These are phyloP conservation scores for Coemansia javaensis DNA, from an alignment of 192 early-diverging fungal species.

Conservation along the genomic window DNA sequence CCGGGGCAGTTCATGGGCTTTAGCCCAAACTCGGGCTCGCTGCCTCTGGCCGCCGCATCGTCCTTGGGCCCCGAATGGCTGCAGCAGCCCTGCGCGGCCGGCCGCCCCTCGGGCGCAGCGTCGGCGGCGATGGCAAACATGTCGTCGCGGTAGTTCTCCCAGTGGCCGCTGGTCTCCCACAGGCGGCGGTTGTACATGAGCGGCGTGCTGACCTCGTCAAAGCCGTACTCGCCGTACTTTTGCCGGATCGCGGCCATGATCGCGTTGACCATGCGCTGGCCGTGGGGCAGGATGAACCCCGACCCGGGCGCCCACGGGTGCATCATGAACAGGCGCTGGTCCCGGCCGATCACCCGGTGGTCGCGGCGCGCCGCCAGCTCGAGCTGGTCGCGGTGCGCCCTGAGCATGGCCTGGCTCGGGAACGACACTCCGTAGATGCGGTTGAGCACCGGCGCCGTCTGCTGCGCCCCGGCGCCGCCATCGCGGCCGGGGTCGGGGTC, in stretches of 20 bases:
- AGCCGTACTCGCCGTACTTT: conserved; percentile 74
- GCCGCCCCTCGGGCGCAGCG: neutral
- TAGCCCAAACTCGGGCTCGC: conserved; percentile 70
- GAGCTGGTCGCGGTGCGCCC: conserved; percentile 51
- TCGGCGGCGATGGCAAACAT: conserved; percentile 68
- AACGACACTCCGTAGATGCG: conserved; percentile 73
- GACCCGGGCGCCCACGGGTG: conserved; percentile 68
- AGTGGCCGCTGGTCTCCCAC: conserved; percentile 92
- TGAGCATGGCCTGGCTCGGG: conserved; percentile 49
- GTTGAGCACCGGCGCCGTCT: conserved; percentile 56
- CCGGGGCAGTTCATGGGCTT: conserved; percentile 99
- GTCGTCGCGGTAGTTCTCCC: conserved; percentile 93
- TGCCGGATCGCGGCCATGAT: conserved; percentile 68
- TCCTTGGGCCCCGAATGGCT: no score
- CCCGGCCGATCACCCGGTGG: conserved; percentile 65
- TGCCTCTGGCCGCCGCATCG: no score
- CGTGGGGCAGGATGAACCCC: conserved; percentile 70
- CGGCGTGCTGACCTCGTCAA: conserved; percentile 87
- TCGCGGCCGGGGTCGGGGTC: neutral
- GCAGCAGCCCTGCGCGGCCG: conserved; percentile 19
- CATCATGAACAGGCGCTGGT: conserved; percentile 67
- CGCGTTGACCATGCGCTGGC: conserved; percentile 74
- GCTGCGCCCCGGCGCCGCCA: neutral
- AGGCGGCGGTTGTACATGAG: conserved; percentile 87
- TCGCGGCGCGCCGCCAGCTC: conserved; percentile 56